phyloP scores from a whole-genome alignment of 176 grass and related monocot genomes.

The Phyllostachys edulis region DNA sequence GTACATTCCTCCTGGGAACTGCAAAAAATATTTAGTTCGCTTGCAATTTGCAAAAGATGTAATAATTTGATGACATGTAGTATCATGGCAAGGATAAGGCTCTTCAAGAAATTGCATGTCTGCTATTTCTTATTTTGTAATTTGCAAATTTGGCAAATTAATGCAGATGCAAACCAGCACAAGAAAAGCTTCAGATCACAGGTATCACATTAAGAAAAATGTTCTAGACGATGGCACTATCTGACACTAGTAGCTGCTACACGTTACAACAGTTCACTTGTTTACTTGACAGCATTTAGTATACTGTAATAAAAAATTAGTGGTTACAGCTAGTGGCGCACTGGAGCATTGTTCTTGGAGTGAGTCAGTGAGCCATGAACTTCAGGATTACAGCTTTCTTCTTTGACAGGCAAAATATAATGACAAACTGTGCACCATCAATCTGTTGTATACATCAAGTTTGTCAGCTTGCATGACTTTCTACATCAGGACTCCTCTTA shows the following conservation, averaged over 20 bases:
- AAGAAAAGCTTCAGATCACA: not conserved
- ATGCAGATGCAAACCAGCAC: not conserved
- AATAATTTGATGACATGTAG: not conserved
- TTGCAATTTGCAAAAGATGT: not conserved
- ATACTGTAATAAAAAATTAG: not conserved
- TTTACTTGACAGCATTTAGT: not conserved
- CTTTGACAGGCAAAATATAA: not conserved
- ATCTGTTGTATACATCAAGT: not conserved
- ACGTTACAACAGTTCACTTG: not conserved
- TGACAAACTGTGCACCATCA: not conserved
- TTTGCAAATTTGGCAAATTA: not conserved
- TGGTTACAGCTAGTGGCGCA: not conserved
- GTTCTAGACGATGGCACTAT: not conserved
- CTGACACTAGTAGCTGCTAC: not conserved
- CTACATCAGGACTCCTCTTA: not conserved
- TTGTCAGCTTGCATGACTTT: constrained; percentile 14
- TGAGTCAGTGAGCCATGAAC: not conserved
- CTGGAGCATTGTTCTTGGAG: not conserved
- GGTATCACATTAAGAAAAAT: not conserved
- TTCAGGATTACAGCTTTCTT: not conserved
- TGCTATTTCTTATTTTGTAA: not conserved
- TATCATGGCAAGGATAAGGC: not conserved
- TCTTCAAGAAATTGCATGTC: not conserved
- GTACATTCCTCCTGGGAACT: constrained; percentile 82
- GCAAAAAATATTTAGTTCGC: constrained; percentile 53